Evolutionary conservation across 805 yeast genomes (phyloP).

Genomic region (Candida morakotiae): DNA sequence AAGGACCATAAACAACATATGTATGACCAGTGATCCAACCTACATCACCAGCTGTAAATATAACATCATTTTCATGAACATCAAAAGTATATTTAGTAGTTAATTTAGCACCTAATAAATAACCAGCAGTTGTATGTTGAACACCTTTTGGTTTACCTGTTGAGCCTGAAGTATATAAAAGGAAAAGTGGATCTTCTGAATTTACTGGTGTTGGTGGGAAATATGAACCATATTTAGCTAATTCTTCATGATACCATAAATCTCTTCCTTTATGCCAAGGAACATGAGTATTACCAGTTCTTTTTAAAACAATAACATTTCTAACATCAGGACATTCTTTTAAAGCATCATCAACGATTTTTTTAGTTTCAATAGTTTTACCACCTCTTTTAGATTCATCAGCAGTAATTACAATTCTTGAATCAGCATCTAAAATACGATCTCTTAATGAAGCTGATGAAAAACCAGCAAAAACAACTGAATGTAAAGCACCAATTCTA

Average conservation of each 20-base stretch:
- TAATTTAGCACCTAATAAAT: conserved; percentile 85
- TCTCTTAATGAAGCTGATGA: conserved; percentile 89
- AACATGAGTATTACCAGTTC: conserved; percentile 75
- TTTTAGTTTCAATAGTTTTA: conserved; percentile 85
- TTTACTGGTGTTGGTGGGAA: conserved; percentile 82
- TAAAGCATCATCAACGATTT: conserved; percentile 93
- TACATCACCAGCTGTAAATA: conserved; percentile 97
- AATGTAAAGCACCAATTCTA: conserved; percentile 93
- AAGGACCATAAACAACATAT: conserved; percentile 92
- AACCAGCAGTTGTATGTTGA: conserved; percentile 93
- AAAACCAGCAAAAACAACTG: conserved; percentile 96
- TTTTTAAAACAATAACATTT: conserved; percentile 80
- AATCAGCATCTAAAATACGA: conserved; percentile 83
- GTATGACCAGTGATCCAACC: conserved; percentile 99
- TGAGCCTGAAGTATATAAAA: conserved; percentile 96
- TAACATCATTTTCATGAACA: conserved; percentile 78
- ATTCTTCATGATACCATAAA: conserved; percentile 93
- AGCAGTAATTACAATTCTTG: conserved; percentile 84
- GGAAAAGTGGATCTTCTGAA: conserved; percentile 92
- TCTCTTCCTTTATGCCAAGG: conserved; percentile 80
- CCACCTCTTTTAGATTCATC: conserved; percentile 97
- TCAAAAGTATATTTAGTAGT: conserved; percentile 93
- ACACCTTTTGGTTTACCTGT: conserved; percentile 99
- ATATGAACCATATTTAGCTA: conserved; percentile 75
- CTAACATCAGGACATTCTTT: conserved; percentile 68